phyloP scores from a whole-genome alignment of 2,329 filamentous ascomycete genomes.

The Exophiala alcalophila region DNA sequence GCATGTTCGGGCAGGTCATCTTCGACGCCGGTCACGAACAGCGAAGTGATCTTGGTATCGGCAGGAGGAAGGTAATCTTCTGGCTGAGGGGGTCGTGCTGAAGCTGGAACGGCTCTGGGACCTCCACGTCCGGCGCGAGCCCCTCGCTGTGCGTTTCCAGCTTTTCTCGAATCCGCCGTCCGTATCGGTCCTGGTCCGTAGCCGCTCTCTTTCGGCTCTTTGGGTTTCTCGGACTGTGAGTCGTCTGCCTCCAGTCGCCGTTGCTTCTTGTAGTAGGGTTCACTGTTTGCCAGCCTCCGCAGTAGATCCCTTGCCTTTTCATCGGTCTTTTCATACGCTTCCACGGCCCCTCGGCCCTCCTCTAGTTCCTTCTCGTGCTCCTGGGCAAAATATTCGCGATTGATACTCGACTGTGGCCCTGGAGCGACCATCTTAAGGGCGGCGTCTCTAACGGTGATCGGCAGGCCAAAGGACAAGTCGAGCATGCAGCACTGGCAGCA shows the following conservation, averaged over 20 bases:
- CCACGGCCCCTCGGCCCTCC: slow-evolving; percentile 77
- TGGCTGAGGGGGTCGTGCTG: slow-evolving; percentile 73
- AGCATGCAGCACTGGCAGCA: slow-evolving; percentile 99
- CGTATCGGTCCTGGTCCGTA: slow-evolving; percentile 72
- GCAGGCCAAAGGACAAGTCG: slow-evolving; percentile 90
- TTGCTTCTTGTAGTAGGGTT: slow-evolving; percentile 92
- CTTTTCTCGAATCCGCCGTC: slow-evolving; percentile 58
- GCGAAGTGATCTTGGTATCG: slow-evolving; percentile 82
- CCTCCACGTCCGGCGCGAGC: slow-evolving; percentile 48
- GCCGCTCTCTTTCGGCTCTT: slow-evolving; percentile 48
- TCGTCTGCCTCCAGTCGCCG: slow-evolving; percentile 64
- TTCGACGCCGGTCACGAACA: slow-evolving; percentile 93
- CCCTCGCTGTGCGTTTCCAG: slow-evolving; percentile 40
- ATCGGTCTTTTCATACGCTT: slow-evolving; percentile 95
- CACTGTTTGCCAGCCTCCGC: slow-evolving; percentile 79
- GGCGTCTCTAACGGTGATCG: slow-evolving; percentile 91
- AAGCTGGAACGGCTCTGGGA: slow-evolving; percentile 63
- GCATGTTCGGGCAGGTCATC: slow-evolving; percentile 93
- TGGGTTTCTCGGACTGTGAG: slow-evolving; percentile 38
- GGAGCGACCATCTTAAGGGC: slow-evolving; percentile 97
- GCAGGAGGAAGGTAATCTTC: slow-evolving; percentile 82
- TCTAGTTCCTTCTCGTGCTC: slow-evolving; percentile 95
- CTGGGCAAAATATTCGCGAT: slow-evolving; percentile 95
- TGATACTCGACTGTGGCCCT: slow-evolving; percentile 86
- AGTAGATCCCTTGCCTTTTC: slow-evolving; percentile 91